Evolutionary conservation across 306 rosid species (phyloP), one percentile per base, ranked within the genome.

Genomic region (Senna tora): DNA sequence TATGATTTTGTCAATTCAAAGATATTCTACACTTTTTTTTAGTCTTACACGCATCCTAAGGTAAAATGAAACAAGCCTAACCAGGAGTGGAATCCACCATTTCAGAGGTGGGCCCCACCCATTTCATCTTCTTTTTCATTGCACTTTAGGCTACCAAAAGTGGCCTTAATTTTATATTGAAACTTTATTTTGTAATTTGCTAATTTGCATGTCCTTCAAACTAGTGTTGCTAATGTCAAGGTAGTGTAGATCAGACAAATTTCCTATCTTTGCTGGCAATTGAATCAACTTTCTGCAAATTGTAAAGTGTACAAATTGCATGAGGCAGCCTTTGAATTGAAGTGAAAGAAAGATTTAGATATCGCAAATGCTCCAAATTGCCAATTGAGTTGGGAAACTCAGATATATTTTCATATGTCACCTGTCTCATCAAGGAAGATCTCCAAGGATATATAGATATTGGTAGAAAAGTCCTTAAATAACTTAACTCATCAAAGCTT

Each of bases 321-420:
- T 74, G 3, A 6, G 83, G 75, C 13, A 79, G 7, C 4, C 6
- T 21, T 53, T 0, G 2, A 0, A 83, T 30, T 1, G 0, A 0
- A 30, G 52, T 76, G 2, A 5, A 0, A 8, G 71, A 76, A 7
- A 80, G 28, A 9, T 83, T 25, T 8, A 83, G 42, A 53, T 82
- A 79, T 7, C 75, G 63, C 5, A 79, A 30, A 9, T 72, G 71
- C 20, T 51, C 55, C 45, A 84, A 8, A 3, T 55, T 50, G 8
- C 70, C 72, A 21, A 81, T 52, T 34, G 73, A 62, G 4, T 78
- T 2, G 0, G 54, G 75, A 32, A 81, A 11, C 22, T 53, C 14
- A 0, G 49, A 47, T 10, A 79, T 30, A 15, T 61, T 21, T 6
- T 5, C 73, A 71, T 55, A n/a, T 7, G 28, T 5, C 39, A 71